Percentiles rank a stretch among this genome's conserved stretches.
Conservation (phyloP, 108 stramenopile species). For the Seminavis robusta region DNA sequence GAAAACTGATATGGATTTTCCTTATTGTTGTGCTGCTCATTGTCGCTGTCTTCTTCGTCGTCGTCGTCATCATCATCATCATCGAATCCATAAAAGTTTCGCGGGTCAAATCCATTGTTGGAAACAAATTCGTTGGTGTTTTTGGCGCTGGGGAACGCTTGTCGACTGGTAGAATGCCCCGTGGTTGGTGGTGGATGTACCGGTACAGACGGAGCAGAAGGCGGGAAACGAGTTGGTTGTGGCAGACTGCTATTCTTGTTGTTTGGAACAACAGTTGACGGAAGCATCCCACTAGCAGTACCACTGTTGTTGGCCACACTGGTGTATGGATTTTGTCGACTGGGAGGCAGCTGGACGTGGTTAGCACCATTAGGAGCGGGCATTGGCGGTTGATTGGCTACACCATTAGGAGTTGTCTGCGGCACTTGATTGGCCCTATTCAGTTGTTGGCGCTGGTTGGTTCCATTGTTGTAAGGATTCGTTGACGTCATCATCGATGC, state of each 20-base stretch:
- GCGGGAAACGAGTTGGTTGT: not conserved
- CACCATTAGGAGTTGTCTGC: not conserved
- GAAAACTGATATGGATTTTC: too few relatives aligned
- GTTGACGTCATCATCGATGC: not conserved
- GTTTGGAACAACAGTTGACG: not conserved
- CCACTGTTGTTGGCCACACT: not conserved
- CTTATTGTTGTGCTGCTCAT: too few relatives aligned
- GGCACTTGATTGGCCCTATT: not conserved
- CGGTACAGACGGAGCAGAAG: not conserved
- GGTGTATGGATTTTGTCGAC: not conserved
- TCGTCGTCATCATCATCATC: slow-evolving; percentile 31
- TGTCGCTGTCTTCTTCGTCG: not conserved
- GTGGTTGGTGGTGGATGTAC: slow-evolving; percentile 3
- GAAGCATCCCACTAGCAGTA: not conserved
- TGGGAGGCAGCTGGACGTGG: not conserved
- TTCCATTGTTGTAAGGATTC: not conserved
- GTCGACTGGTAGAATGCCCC: not conserved
- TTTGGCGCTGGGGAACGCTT: not conserved
- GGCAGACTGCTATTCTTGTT: not conserved
- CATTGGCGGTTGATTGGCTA: not conserved
- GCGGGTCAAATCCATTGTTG: slow-evolving; percentile 28
- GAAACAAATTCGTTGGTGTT: slow-evolving; percentile 9
- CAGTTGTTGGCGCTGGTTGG: not conserved
- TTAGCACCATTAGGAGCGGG: not conserved
- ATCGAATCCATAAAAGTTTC: slow-evolving; percentile 34